Evolutionary conservation across 179 eudicot genomes (phyloP).

Genomic region (Spergularia azorica): DNA sequence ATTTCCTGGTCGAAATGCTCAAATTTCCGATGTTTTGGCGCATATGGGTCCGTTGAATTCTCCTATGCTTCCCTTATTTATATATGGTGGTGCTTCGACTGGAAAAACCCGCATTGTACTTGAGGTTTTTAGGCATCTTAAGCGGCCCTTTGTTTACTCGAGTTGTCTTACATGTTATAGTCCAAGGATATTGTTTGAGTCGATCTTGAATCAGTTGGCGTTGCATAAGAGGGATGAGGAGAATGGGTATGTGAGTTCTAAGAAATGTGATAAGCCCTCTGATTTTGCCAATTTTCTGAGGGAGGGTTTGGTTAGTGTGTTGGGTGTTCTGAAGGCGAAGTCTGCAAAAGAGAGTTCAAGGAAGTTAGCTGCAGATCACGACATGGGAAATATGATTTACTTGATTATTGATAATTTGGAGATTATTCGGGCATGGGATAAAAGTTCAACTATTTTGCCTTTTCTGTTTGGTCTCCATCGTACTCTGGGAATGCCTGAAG

Average conservation of each 20-base stretch:
- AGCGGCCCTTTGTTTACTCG: slow-evolving; percentile 72
- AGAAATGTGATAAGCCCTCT: slow-evolving; percentile 79
- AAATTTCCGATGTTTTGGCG: slow-evolving; percentile 54
- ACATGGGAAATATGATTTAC: slow-evolving; percentile 75
- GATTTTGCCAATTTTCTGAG: slow-evolving; percentile 70
- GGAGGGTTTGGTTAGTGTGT: slow-evolving; percentile 54
- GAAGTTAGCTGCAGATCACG: slow-evolving; percentile 32
- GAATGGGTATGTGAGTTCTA: slow-evolving; percentile 66
- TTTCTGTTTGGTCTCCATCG: slow-evolving; percentile 68
- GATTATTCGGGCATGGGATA: slow-evolving; percentile 82
- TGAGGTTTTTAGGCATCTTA: slow-evolving; percentile 57
- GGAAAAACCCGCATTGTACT: slow-evolving; percentile 78
- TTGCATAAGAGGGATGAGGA: slow-evolving; percentile 60
- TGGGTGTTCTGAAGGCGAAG: slow-evolving; percentile 53
- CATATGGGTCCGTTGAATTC: slow-evolving; percentile 73
- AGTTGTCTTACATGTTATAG: slow-evolving; percentile 77
- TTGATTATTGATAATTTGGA: slow-evolving; percentile 76
- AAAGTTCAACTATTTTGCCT: slow-evolving; percentile 63
- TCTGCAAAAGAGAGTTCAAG: slow-evolving; percentile 40
- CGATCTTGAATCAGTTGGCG: slow-evolving; percentile 70
- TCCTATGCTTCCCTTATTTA: slow-evolving; percentile 65
- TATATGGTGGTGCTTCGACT: slow-evolving; percentile 74
- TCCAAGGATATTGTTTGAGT: slow-evolving; percentile 83
- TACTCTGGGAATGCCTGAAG: slow-evolving; percentile 67
- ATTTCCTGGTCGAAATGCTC: slow-evolving; percentile 65